Conservation (phyloP, 768 basidiomycete species). For the Collybia nuda region DNA sequence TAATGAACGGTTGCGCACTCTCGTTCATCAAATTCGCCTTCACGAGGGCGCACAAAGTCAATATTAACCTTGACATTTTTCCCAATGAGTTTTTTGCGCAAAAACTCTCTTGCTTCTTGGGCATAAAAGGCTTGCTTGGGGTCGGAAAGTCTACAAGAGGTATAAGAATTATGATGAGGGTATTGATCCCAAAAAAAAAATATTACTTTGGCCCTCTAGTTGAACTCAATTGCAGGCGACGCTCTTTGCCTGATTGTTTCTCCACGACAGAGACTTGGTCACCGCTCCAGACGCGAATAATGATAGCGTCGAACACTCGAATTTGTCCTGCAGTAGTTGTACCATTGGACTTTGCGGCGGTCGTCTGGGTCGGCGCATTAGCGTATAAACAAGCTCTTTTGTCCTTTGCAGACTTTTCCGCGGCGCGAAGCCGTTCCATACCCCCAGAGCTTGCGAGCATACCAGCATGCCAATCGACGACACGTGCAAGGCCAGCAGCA, state of each 20-base stretch:
- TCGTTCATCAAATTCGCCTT: constrained; percentile 92
- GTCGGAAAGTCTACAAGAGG: constrained; percentile 64
- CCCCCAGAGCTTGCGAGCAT: constrained; percentile 83
- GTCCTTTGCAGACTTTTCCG: constrained; percentile 81
- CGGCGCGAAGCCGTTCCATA: constrained; percentile 85
- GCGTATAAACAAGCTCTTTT: constrained; percentile 72
- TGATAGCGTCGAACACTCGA: constrained; percentile 75
- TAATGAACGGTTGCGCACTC: constrained; percentile 90
- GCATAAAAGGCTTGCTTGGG: constrained; percentile 86
- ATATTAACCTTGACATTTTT: constrained; percentile 81
- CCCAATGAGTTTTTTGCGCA: constrained; percentile 90
- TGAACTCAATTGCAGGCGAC: constrained; percentile 84
- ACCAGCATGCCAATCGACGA: constrained; percentile 98
- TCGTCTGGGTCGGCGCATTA: constrained; percentile 39
- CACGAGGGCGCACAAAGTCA: constrained; percentile 88
- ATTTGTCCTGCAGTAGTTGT: constrained; percentile 39
- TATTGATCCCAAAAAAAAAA: neutral
- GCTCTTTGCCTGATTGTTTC: constrained; percentile 73
- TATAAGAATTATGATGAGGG: neutral
- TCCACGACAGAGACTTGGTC: constrained; percentile 86
- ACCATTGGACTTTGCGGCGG: constrained; percentile 47
- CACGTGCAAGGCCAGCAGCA: constrained; percentile 80
- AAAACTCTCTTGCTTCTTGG: constrained; percentile 89
- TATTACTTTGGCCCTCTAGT: constrained; percentile 78
- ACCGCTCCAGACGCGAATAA: constrained; percentile 87